Conservation (phyloP, 2,329 filamentous ascomycete genomes). For the Chalaropsis ovoidea region DNA sequence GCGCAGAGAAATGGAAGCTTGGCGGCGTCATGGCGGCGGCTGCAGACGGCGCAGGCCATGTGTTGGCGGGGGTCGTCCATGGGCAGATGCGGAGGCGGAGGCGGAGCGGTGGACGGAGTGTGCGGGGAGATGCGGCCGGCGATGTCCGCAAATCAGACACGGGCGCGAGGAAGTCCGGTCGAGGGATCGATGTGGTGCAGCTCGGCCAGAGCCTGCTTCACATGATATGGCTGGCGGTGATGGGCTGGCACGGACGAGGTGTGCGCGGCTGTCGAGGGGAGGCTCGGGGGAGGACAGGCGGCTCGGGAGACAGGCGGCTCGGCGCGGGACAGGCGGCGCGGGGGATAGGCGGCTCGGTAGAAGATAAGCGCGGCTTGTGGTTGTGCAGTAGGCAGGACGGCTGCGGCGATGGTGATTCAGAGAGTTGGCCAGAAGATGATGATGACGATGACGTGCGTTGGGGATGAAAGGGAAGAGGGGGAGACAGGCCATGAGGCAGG, state of each 20-base stretch:
- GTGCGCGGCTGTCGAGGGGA: neutral
- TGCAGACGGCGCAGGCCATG: conserved; percentile 52
- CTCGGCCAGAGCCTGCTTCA: neutral
- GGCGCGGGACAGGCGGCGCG: no score
- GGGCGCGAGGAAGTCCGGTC: conserved; percentile 7
- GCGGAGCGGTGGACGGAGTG: neutral
- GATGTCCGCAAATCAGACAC: neutral
- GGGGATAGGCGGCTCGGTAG: no score
- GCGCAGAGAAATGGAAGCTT: conserved; percentile 57
- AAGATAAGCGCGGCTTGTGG: no score
- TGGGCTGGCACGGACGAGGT: neutral
- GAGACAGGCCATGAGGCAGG: neutral
- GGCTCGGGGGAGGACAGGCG: neutral
- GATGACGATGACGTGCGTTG: neutral
- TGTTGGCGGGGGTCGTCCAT: neutral
- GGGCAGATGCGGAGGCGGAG: neutral
- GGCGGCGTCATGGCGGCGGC: conserved; percentile 44
- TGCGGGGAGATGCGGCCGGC: neutral
- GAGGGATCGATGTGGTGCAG: conserved; percentile 7
- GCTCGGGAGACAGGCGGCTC: neutral
- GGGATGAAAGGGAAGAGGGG: neutral
- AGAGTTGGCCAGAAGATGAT: neutral
- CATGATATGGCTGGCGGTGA: neutral
- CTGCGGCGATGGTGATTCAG: no score
- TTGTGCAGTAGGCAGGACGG: no score